Base-by-base conservation (phyloP, 441 rosid species). In the Kokia cookei region DNA sequence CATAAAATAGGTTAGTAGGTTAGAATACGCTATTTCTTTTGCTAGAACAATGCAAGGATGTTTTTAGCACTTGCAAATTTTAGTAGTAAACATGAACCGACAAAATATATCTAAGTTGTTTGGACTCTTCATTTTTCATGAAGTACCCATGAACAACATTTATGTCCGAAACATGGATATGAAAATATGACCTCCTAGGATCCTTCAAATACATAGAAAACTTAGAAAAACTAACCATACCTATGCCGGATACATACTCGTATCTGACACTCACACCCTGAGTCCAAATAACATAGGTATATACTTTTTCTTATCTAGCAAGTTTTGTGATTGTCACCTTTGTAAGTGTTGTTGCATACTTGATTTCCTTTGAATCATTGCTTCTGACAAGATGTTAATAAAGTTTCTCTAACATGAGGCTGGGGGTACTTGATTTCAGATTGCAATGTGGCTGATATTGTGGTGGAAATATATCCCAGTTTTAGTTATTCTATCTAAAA, bases 401-500 rank as follows among this genome's bases (percentile, higher is more conserved):
- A 65, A 42, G 42, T 17, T 40, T 81, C 63, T 3, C 27, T 45
- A 1, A 13, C 7, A 6, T 62, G 66, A 37, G 57, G 22, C 1
- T 3, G 22, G 68, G 55, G 57, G 11, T 9, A 6, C 45, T 72
- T 65, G 65, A 72, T 76, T 85, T 9, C 86, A 93, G 98, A 83
- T 93, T 76, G 84, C 88, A 65, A 80, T 91, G 84, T 93, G 98
- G 98, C 74, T 91, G 88, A 80, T 88, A 40, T 76, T 89, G 78
- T 91, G 93, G 89, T 93, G 94, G 98, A 93, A 90, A 86, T 86
- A 89, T 76, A 81, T 87, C 75, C 92, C 75, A 8, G 63, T 86
- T 71, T 76, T 88, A 76, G 69, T 86, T 26, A 75, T 87, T 81
- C 77, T 93, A 43, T 89, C 98, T 10, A 93, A 91, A 83, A 75